Evolutionary conservation across 2,329 filamentous ascomycete species (phyloP).

Genomic region (Exophiala mesophila): DNA sequence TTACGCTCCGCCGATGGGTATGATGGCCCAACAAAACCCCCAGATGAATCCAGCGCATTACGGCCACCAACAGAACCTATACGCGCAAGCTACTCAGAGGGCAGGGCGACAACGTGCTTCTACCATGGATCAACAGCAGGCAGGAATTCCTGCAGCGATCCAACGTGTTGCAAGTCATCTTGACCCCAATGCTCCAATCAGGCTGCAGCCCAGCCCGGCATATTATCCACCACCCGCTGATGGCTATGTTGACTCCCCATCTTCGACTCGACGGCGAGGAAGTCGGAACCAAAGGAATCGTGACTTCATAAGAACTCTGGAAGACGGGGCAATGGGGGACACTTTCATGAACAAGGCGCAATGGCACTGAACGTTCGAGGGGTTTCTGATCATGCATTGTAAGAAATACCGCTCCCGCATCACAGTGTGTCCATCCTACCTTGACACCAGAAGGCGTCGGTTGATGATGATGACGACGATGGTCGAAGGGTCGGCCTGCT

Average conservation of each 20-base stretch:
- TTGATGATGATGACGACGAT: too few species aligned
- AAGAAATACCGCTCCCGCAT: too few species aligned
- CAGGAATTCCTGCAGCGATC: slow-evolving; percentile 84
- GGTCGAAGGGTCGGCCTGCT: too few species aligned
- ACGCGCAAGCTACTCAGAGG: slow-evolving; percentile 69
- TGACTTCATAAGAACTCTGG: slow-evolving; percentile 90
- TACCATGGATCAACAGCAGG: slow-evolving; percentile 93
- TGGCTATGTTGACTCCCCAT: slow-evolving; percentile 64
- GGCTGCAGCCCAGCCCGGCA: slow-evolving; percentile 88
- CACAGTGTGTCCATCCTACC: too few species aligned
- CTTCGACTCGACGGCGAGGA: slow-evolving; percentile 66
- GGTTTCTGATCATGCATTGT: too few species aligned
- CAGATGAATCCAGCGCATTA: slow-evolving; percentile 65
- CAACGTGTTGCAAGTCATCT: slow-evolving; percentile 94
- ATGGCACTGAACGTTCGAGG: slow-evolving; percentile 65
- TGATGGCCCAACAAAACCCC: slow-evolving; percentile 58
- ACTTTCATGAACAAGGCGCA: slow-evolving; percentile 76
- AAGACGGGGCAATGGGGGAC: slow-evolving; percentile 91
- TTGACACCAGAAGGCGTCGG: too few species aligned
- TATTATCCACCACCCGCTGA: slow-evolving; percentile 94
- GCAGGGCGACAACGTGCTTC: slow-evolving; percentile 82
- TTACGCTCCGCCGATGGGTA: slow-evolving; percentile 68
- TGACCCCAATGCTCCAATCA: slow-evolving; percentile 88
- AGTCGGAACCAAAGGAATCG: slow-evolving; percentile 63
- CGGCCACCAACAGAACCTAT: slow-evolving; percentile 65